Base-by-base conservation (phyloP, 129 eudicot genomes). In the Flaveria bidentis region DNA sequence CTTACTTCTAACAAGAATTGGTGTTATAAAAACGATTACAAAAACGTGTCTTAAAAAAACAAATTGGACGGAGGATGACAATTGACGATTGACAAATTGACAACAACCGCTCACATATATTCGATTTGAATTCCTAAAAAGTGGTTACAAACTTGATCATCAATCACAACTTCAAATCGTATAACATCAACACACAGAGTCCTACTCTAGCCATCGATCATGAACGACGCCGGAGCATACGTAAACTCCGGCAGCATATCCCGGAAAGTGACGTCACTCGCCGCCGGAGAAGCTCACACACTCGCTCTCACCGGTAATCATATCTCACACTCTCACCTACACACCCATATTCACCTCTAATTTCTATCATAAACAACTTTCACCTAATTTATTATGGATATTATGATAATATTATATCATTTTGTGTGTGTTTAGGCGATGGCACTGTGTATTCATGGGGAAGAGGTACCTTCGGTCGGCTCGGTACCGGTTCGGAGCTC, bases 391-490 rank as follows among this genome's bases (percentile, higher is more conserved):
- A 23, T 23, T 20, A 17, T 10, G 47, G 67, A 73, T 67, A 41
- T 49, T n/a, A 33, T 5, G 5, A 33, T 33, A 5, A 3, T 36
- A 36, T 36, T 36, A 36, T 36, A 36, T 36, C 41, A 36, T 36
- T 36, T 81, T 71, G 55, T 52, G 30, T 16, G 39, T 28, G 73
- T 67, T 51, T 72, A 90, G 97, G 92, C 56, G 91, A 93, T 74
- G 98, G 97, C 2, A 84, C 84, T 68, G 93, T 93, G 20, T 87
- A 88, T 83, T 82, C 97, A 36, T 93, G 98, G 98, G 98, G 98
- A 25, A 91, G 98, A 87, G 98, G 97, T 62, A 87, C 89, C 20
- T 91, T 93, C 49, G 98, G 98, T 30, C 89, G 98, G 61, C 88
- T 93, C 0, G 98, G 98, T 16, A 81, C 90, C 50, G 96, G 93